A percentile compares a stretch with the other conserved stretches of the same genome.
Evolutionary conservation across 208 protist genomes (phyloP).

Genomic region (Novymonas esmeraldas): DNA sequence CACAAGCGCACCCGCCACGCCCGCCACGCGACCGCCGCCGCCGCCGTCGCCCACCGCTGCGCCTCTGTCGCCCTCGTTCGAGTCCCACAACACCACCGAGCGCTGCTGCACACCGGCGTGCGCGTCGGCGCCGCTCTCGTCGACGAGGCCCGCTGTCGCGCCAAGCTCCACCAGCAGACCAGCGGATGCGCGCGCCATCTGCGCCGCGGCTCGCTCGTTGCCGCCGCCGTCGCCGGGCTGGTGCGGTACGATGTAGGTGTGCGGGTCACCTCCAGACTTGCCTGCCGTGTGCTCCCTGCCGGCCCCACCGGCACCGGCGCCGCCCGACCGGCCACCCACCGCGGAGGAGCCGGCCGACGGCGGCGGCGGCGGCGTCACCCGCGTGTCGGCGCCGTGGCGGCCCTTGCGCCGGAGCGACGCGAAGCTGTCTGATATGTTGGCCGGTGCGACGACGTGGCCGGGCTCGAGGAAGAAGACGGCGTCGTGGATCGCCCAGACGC

Average conservation of each 20-base stretch:
- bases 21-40: too few relatives aligned
- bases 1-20: background rate
- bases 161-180: too few relatives aligned
- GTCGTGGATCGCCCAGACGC: conserved; percentile 55
- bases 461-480: conserved; percentile 45
- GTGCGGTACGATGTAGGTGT: conserved; percentile 28
- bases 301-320: background rate
- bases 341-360: too few relatives aligned
- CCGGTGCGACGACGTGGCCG: conserved; percentile 35
- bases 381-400: background rate
- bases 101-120: background rate
- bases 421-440: conserved; percentile 40
- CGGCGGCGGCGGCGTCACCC: too few relatives aligned
- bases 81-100: too few relatives aligned
- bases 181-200: conserved; percentile 1
- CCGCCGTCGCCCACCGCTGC: background rate
- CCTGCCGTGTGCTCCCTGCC: too few relatives aligned
- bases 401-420: conserved; percentile 7
- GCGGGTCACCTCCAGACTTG: background rate
- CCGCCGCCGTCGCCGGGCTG: background rate
- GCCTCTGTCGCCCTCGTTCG: too few relatives aligned
- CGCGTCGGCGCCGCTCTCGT: background rate
- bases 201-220: background rate
- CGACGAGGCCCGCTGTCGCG: too few relatives aligned
- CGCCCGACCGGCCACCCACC: too few relatives aligned